Evolutionary conservation across 2,329 filamentous ascomycete species (phyloP).

Genomic region (Septoria petroselini): DNA sequence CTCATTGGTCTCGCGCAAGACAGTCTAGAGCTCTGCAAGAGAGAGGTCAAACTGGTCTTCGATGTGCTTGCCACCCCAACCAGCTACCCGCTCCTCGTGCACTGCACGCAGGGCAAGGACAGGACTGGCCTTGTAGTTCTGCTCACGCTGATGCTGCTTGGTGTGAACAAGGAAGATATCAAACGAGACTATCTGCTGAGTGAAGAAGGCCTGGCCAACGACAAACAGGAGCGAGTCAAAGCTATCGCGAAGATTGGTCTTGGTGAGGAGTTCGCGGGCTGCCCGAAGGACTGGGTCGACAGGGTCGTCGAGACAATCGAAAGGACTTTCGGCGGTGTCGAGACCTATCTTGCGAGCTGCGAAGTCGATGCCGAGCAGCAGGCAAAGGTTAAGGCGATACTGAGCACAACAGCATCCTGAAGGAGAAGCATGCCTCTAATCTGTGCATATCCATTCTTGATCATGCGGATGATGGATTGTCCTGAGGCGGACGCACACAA

Average conservation of each 20-base stretch:
- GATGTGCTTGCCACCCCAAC: conserved; percentile 47
- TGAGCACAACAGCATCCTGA: conserved; percentile 17
- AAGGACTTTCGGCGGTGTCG: conserved; percentile 62
- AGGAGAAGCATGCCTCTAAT: background rate
- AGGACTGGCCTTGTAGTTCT: conserved; percentile 70
- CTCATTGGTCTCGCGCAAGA: conserved; percentile 67
- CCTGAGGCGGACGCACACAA: no score
- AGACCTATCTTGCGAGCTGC: conserved; percentile 62
- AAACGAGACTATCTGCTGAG: conserved; percentile 70
- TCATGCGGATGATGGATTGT: no score
- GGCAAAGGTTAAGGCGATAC: conserved; percentile 36
- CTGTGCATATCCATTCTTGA: no score
- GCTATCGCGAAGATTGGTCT: conserved; percentile 72
- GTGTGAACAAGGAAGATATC: conserved; percentile 58
- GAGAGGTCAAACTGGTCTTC: conserved; percentile 58
- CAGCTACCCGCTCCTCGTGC: conserved; percentile 65
- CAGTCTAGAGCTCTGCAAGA: conserved; percentile 64
- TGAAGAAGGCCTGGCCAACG: conserved; percentile 56
- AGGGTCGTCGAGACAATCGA: conserved; percentile 58
- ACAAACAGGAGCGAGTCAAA: conserved; percentile 60
- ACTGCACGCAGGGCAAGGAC: conserved; percentile 90
- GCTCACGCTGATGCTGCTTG: conserved; percentile 63
- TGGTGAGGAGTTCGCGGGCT: conserved; percentile 68
- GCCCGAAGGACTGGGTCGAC: conserved; percentile 62
- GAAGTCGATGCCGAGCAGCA: conserved; percentile 48